phyloP scores from a whole-genome alignment of 2,329 filamentous ascomycete species.

The Ilyonectria destructans region DNA sequence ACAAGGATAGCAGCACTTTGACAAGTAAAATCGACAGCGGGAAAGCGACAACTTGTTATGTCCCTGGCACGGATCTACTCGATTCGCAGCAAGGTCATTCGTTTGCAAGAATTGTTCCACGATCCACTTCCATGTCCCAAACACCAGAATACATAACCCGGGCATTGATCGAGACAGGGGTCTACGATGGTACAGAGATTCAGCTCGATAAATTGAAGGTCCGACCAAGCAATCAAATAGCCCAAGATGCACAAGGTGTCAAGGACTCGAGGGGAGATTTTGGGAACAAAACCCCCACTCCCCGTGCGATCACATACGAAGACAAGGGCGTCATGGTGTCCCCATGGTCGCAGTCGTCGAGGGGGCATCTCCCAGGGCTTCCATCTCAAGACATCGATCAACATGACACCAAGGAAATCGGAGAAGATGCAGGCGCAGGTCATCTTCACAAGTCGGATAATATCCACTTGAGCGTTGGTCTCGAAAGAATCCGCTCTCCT shows the following conservation, averaged over 20 bases:
- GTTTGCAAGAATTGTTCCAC: not conserved
- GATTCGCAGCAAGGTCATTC: not conserved
- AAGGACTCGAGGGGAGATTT: too few relatives aligned
- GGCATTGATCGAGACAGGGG: slow-evolving; percentile 40
- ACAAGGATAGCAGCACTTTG: too few relatives aligned
- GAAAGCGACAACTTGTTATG: not conserved
- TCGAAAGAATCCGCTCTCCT: not conserved
- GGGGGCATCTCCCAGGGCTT: not conserved
- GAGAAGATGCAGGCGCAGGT: too few relatives aligned
- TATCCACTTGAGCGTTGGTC: too few relatives aligned
- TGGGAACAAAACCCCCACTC: not conserved
- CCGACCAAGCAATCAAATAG: not conserved
- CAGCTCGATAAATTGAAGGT: not conserved
- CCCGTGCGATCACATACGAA: slow-evolving; percentile 27
- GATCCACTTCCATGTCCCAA: not conserved
- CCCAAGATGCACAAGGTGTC: not conserved
- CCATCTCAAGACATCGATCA: not conserved
- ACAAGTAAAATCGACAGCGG: not conserved
- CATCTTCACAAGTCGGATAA: not conserved
- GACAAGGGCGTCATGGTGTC: slow-evolving; percentile 44
- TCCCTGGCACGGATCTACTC: not conserved
- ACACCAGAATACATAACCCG: slow-evolving; percentile 21
- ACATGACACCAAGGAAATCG: not conserved
- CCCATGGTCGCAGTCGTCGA: slow-evolving; percentile 10
- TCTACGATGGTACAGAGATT: slow-evolving; percentile 39